Conservation (phyloP, 163 green algal species). For the Trebouxia gelatinosa region DNA sequence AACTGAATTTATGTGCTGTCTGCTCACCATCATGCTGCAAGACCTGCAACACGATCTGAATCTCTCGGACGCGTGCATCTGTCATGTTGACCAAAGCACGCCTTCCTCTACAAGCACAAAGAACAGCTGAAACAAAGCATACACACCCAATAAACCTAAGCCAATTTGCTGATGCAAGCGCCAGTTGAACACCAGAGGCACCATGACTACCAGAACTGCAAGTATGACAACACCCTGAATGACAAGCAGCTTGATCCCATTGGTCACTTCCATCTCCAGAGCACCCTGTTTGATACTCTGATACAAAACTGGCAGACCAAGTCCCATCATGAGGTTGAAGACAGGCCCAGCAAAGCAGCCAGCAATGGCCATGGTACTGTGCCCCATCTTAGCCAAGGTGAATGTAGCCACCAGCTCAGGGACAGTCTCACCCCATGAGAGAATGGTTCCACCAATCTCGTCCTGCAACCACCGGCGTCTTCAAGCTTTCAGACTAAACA, state of each 20-base stretch:
- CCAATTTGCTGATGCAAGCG: constrained; percentile 29
- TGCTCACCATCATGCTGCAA: not conserved
- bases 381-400: constrained; percentile 55
- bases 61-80: not conserved
- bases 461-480: too few species aligned
- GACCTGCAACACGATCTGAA: not conserved
- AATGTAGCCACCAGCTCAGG: constrained; percentile 73
- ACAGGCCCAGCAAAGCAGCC: constrained; percentile 78
- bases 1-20: not conserved
- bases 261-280: constrained; percentile 29
- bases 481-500: too few species aligned
- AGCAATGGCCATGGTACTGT: constrained; percentile 73
- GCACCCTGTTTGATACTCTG: constrained; percentile 18
- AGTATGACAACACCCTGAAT: constrained; percentile 35
- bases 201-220: constrained; percentile 22
- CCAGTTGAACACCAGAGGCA: constrained; percentile 42
- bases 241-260: constrained; percentile 38
- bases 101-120: constrained; percentile 35
- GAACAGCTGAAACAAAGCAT: constrained; percentile 31
- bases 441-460: constrained; percentile 68
- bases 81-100: not conserved
- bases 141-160: constrained; percentile 27
- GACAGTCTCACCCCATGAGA: constrained; percentile 84
- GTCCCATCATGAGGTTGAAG: constrained; percentile 69
- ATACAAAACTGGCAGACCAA: constrained; percentile 36